phyloP scores from a whole-genome alignment of 2,329 filamentous ascomycete species.

The Corynespora cassiicola region DNA sequence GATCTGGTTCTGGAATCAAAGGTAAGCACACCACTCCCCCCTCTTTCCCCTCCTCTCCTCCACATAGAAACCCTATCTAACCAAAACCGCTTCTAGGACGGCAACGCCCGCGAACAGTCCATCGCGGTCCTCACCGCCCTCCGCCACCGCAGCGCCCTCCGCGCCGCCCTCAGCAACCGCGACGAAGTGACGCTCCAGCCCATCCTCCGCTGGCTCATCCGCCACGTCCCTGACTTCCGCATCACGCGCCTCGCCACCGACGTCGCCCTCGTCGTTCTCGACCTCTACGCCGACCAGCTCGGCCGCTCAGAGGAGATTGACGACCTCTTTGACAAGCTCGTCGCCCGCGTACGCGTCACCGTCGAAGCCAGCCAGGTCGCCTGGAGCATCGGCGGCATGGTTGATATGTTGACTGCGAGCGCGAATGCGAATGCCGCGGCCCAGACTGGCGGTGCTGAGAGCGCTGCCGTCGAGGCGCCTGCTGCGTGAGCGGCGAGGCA shows the following conservation, averaged over 20 bases:
- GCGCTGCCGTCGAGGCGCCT: constrained; percentile 17
- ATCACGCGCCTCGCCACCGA: constrained; percentile 84
- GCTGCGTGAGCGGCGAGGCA: too few species aligned
- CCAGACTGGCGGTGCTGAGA: constrained; percentile 17
- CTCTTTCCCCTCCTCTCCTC: not conserved
- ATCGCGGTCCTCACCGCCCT: constrained; percentile 84
- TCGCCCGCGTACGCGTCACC: constrained; percentile 74
- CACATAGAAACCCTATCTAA: not conserved
- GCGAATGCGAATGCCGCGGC: too few species aligned
- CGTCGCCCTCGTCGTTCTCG: constrained; percentile 79
- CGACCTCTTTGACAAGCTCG: constrained; percentile 71
- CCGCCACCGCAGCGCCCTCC: constrained; percentile 84
- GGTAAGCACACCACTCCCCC: constrained; percentile 27
- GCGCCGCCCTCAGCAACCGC: constrained; percentile 78
- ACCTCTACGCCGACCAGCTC: constrained; percentile 84
- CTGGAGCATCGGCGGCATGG: constrained; percentile 83
- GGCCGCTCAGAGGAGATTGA: constrained; percentile 77
- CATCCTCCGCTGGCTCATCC: constrained; percentile 81
- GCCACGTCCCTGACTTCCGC: constrained; percentile 81
- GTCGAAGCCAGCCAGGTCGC: constrained; percentile 86
- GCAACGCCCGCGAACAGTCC: constrained; percentile 48
- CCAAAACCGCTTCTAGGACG: constrained; percentile 25
- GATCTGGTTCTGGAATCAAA: constrained; percentile 71
- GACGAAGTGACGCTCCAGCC: constrained; percentile 84
- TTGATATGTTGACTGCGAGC: constrained; percentile 77